phyloP scores from a whole-genome alignment of 106 monocot genomes.

The Acorus gramineus region DNA sequence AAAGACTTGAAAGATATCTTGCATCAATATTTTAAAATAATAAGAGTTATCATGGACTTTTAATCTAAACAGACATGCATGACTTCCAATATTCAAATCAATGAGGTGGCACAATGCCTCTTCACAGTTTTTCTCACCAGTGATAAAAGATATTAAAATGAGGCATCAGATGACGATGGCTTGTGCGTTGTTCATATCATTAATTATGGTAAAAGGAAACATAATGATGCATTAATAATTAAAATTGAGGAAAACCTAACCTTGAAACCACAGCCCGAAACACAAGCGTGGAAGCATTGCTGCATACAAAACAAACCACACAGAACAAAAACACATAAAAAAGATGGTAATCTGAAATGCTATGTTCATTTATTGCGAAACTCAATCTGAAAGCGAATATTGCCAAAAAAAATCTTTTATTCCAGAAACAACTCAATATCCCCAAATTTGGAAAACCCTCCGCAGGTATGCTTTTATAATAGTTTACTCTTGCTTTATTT shows the following conservation, averaged over 20 bases:
- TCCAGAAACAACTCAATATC: not conserved
- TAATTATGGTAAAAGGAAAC: not conserved
- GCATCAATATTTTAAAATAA: too few species aligned
- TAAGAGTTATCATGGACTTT: too few species aligned
- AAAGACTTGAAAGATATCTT: too few species aligned
- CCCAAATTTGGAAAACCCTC: not conserved
- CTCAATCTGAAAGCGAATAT: not conserved
- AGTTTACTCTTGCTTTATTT: not conserved
- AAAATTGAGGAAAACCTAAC: slow-evolving; percentile 21
- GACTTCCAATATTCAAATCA: too few species aligned
- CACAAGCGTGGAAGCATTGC: slow-evolving; percentile 93
- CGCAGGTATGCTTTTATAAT: not conserved
- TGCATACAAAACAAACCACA: slow-evolving; percentile 23
- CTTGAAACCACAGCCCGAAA: slow-evolving; percentile 91
- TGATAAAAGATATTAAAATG: not conserved
- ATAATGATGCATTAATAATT: not conserved
- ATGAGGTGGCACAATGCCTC: too few species aligned
- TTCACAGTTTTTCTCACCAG: too few species aligned
- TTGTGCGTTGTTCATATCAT: not conserved
- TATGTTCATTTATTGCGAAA: not conserved
- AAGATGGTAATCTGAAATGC: not conserved
- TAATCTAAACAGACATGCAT: not conserved
- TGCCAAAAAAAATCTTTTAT: not conserved
- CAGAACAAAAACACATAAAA: not conserved
- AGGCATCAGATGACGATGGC: too few species aligned